Evolutionary conservation across 2,329 filamentous ascomycete genomes (phyloP).

Genomic region (Exophiala sp.): DNA sequence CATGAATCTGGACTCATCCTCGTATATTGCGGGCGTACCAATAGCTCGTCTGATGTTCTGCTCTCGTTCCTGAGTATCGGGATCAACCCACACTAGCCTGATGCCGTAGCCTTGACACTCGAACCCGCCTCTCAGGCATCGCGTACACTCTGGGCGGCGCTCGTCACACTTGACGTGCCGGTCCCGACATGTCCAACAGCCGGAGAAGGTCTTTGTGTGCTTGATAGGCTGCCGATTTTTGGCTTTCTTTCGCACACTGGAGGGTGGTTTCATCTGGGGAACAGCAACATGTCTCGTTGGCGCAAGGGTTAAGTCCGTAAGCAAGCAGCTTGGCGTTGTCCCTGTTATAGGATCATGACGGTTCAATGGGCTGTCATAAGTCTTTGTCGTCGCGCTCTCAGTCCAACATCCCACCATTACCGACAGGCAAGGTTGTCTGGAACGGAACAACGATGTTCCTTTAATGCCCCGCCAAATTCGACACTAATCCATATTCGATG

Average conservation of each 20-base stretch:
- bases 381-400: no score
- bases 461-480: neutral
- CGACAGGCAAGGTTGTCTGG: no score
- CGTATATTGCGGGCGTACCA: slow-evolving; percentile 17
- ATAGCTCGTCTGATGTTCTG: slow-evolving; percentile 23
- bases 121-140: slow-evolving; percentile 31
- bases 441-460: neutral
- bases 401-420: no score
- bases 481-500: neutral
- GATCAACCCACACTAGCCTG: slow-evolving; percentile 22
- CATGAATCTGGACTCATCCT: slow-evolving; percentile 15
- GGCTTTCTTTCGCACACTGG: slow-evolving; percentile 7
- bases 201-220: slow-evolving; percentile 24
- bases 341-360: neutral
- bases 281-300: slow-evolving; percentile 2
- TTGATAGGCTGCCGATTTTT: slow-evolving; percentile 20
- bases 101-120: slow-evolving; percentile 31
- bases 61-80: slow-evolving; percentile 20
- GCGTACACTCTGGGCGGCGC: slow-evolving; percentile 27
- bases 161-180: slow-evolving; percentile 32
- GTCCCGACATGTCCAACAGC: slow-evolving; percentile 23
- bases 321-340: no score
- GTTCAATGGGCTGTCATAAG: no score
- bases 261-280: slow-evolving; percentile 13
- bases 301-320: neutral